Conservation (phyloP, 495 filamentous ascomycete species). For the Xylaria sp. region DNA sequence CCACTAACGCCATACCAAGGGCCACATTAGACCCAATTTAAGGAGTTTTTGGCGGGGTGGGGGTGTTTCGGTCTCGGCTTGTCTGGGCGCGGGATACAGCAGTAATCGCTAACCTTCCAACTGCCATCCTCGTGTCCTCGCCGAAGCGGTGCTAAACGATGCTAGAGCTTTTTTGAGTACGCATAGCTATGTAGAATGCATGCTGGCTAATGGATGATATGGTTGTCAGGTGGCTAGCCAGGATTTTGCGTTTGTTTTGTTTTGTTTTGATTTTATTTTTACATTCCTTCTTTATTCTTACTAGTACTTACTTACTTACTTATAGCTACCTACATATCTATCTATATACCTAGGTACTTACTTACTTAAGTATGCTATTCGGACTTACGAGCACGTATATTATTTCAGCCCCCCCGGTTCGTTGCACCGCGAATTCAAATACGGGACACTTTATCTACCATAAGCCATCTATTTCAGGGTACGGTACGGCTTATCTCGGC, state of each 20-base stretch:
- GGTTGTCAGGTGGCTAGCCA: background rate
- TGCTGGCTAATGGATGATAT: background rate
- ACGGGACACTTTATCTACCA: background rate
- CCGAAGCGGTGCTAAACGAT: background rate
- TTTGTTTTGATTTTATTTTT: background rate
- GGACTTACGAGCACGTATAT: background rate
- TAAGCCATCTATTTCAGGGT: slow-evolving; percentile 1
- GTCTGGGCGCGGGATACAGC: slow-evolving; percentile 12
- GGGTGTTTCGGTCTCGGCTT: slow-evolving; percentile 13
- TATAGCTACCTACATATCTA: too few relatives aligned
- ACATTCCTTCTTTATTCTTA: background rate
- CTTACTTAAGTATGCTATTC: background rate
- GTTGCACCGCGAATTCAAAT: background rate
- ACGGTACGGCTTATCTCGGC: background rate
- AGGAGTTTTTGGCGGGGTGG: slow-evolving; percentile 1
- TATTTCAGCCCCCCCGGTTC: background rate
- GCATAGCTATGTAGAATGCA: background rate
- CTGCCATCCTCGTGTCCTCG: slow-evolving; percentile 1
- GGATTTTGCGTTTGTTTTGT: background rate
- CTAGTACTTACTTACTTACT: too few relatives aligned
- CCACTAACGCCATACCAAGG: background rate
- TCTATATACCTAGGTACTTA: background rate
- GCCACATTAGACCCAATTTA: background rate
- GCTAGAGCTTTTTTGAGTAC: background rate
- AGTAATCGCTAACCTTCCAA: slow-evolving; percentile 5